Evolutionary conservation across 257 asterid species (phyloP).

Genomic region (Coffea canephora): DNA sequence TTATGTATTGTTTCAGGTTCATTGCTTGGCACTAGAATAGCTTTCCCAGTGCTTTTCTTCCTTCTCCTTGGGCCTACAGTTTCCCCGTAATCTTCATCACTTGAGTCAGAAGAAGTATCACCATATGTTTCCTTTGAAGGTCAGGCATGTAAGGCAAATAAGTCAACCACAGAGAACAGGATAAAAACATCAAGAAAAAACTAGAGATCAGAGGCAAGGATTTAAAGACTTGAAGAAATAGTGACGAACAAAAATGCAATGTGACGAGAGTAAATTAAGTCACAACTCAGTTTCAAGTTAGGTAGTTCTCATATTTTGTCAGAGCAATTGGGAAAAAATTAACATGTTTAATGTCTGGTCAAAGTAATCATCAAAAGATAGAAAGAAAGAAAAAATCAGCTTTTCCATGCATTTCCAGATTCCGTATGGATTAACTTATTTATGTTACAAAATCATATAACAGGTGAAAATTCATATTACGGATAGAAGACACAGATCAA

Average conservation of each 20-base stretch:
- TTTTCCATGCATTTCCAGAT: not conserved
- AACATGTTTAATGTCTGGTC: not conserved
- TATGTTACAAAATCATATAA: not conserved
- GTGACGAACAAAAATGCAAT: not conserved
- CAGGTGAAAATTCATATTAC: not conserved
- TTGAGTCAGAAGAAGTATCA: conserved; percentile 72
- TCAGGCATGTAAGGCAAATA: conserved; percentile 9
- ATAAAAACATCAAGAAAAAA: not conserved
- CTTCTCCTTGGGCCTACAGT: conserved; percentile 44
- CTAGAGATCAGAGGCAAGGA: not conserved
- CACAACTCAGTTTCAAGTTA: not conserved
- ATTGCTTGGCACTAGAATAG: conserved; percentile 28
- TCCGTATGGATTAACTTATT: not conserved
- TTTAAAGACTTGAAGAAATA: not conserved
- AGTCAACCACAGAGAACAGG: conserved; percentile 19
- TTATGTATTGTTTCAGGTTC: conserved; percentile 24
- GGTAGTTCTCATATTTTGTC: not conserved
- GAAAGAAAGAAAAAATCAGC: not conserved
- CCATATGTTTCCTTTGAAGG: conserved; percentile 74
- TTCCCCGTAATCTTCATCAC: conserved; percentile 82
- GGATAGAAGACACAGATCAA: not conserved
- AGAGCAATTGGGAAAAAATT: not conserved
- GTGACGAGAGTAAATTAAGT: not conserved
- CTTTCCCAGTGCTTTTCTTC: conserved; percentile 34
- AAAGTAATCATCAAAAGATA: not conserved